Conservation (phyloP, 169 alveolate genomes). For the Haemoproteus tartakovskyi region DNA sequence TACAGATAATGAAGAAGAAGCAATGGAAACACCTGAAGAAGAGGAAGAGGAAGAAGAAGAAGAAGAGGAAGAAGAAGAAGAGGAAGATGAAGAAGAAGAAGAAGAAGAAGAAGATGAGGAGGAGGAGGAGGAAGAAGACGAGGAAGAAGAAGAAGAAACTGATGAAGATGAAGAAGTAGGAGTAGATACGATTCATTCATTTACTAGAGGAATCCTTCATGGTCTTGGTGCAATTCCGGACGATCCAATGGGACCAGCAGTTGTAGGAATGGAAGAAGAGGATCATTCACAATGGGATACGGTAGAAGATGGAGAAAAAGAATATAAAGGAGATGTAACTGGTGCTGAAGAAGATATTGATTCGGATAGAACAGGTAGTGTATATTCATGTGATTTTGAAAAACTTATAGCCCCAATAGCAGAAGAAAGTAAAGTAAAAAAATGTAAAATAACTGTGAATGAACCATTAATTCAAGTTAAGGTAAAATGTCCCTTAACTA, state of each 20-base stretch:
- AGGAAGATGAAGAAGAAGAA: neutral
- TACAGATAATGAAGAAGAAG: neutral
- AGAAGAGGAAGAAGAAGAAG: neutral
- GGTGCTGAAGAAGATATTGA: neutral
- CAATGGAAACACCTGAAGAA: neutral
- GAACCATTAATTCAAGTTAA: slow-evolving; percentile 38
- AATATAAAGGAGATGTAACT: neutral
- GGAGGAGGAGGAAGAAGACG: neutral
- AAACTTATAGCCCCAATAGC: slow-evolving; percentile 5
- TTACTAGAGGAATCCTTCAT: neutral
- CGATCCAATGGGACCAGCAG: neutral
- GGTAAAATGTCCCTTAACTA: slow-evolving; percentile 22
- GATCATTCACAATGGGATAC: neutral
- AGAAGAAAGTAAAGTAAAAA: neutral
- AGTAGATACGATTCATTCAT: neutral
- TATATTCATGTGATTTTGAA: slow-evolving; percentile 43
- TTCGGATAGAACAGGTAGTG: slow-evolving; percentile 30
- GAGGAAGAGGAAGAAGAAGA: neutral
- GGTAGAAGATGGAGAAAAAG: neutral
- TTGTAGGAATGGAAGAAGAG: neutral
- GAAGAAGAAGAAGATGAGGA: neutral
- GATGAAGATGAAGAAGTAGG: neutral
- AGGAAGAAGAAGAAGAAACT: neutral
- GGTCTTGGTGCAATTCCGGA: neutral
- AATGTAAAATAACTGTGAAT: slow-evolving; percentile 9